Base-by-base conservation (phyloP, 345 rosid species). In the Euphorbia tirucalli region DNA sequence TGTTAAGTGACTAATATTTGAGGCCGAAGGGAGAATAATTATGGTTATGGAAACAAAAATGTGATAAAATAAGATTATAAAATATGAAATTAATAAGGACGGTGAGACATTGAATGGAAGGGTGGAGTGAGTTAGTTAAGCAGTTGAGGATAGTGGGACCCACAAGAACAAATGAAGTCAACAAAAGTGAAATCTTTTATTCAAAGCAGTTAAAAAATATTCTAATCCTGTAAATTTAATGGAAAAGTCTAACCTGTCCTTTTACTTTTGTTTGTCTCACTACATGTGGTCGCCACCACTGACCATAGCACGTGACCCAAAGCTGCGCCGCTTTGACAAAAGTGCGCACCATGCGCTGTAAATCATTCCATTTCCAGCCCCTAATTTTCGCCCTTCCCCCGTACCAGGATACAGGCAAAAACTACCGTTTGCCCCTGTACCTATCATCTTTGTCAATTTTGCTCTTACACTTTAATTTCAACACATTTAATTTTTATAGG, bases 101-200 rank as follows among this genome's bases (percentile, higher is more conserved):
- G 82, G 85, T 83, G 86, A 79, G 81, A 46, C 13, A 55, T 55
- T 55, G 7, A 55, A 8, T 83, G 71, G 73, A 85, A 77, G 75
- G 71, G 27, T 32, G 4, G 55, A n/a, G 19, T 16, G 41, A 62
- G 77, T 73, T 74, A 30, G 78, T 79, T 76, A 57, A 63, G 78
- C 13, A 59, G 83, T 65, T 61, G 70, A 8, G 70, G 74, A 61
- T 30, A 52, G 28, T 10, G 75, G 77, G 67, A 15, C 68, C 80
- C 80, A 66, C 59, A 1, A 0, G 0, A 21, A 11, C 50, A 6
- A 61, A 39, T 0, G 11, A 44, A 41, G 71, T 68, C 43, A 74
- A 50, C 49, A 24, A 65, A 68, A 64, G 54, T 61, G 25, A 24
- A 59, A 43, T 6, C 8, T 21, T 22, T 28, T 24, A 44, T 41